Base-by-base conservation (phyloP, 192 early-diverging fungal genomes). In the Coemansia sp. region DNA sequence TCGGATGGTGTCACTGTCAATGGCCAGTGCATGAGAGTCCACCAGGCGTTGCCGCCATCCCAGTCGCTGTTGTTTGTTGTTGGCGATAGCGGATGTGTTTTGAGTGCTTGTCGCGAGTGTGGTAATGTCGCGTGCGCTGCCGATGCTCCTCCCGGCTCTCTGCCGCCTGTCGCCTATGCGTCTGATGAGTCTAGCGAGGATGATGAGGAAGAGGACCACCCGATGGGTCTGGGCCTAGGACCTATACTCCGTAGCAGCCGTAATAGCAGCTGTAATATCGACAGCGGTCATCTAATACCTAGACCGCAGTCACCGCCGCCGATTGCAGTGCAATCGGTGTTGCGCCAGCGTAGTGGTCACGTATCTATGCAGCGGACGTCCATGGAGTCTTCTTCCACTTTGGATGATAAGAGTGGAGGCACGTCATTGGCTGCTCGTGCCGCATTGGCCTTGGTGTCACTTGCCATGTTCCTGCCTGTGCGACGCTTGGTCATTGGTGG, bases 401-500 rank as follows among this genome's bases (percentile, higher is more conserved):
- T 30, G 55, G 49, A n/a, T 16, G 59, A 42, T 43, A 33, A 14
- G n/a, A 16, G 63, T n/a, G 57, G 33, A 6, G n/a, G 6, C 16
- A 40, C 32, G 26, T 58, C 57, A 23, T 19, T 47, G 32, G 32
- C 33, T 23, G 65, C 57, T 1, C 14, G 19, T 13, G 28, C 42
- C 52, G 43, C 62, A 13, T 21, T 17, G 5, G 23, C 17, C 3
- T 30, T 35, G 44, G 43, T 70, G 28, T 46, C 33, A 44, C 47
- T 67, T 71, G 76, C 80, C 52, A 64, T 67, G 42, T 73, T 75
- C 49, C 66, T 83, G 49, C 80, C 80, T 7, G 64, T 78, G 64
- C 72, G 80, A 3, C 80, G 75, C 14, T 49, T 77, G 53, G 67
- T 72, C 9, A 42, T 82, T 68, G 80, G 70, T 19, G 21, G 43